A percentile compares a stretch with the other conserved stretches of the same genome.
Evolutionary conservation across 2,329 filamentous ascomycete species (phyloP).

Genomic region (Pseudogymnoascus sp.): DNA sequence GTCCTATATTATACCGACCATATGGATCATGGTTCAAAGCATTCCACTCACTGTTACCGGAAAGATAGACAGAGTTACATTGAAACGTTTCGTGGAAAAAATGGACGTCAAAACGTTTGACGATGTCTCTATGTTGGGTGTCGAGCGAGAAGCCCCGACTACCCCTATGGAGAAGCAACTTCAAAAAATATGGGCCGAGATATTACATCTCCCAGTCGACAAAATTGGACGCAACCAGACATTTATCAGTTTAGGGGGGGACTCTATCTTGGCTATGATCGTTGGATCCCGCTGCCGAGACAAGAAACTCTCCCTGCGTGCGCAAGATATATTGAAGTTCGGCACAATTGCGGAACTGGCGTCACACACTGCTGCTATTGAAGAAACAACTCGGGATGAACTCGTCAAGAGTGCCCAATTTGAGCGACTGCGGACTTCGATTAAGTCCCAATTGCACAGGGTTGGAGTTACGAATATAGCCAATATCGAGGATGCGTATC

Average conservation of each 20-base stretch:
- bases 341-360: background rate
- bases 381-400: background rate
- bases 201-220: slow-evolving; percentile 12
- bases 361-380: background rate
- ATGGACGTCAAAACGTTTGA: background rate
- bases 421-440: background rate
- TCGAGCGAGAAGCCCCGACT: background rate
- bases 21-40: background rate
- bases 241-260: slow-evolving; percentile 36
- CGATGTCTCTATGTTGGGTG: background rate
- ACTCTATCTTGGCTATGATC: slow-evolving; percentile 38
- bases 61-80: background rate
- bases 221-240: slow-evolving; percentile 25
- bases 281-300: background rate
- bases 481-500: slow-evolving; percentile 18
- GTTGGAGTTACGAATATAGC: slow-evolving; percentile 10
- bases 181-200: slow-evolving; percentile 5
- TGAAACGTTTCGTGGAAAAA: background rate
- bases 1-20: background rate
- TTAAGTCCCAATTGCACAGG: background rate
- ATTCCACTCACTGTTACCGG: background rate
- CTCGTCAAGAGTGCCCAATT: background rate
- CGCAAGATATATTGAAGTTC: background rate
- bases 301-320: background rate
- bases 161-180: background rate